phyloP scores from a whole-genome alignment of 768 basidiomycete genomes.

The Mycena galericulata region DNA sequence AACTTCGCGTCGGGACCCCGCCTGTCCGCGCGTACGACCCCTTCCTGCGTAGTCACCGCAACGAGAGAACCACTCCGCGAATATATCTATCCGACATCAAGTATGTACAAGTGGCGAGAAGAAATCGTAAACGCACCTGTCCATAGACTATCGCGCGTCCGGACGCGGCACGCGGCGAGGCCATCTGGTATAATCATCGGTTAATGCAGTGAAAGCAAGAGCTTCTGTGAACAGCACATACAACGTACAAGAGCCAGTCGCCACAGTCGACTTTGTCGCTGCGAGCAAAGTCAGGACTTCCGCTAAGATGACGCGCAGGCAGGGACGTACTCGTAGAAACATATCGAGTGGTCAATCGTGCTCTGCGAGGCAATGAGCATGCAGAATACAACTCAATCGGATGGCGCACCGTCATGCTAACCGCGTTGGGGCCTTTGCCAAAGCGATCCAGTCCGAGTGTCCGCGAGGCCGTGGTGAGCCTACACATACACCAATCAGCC shows the following conservation, averaged over 20 bases:
- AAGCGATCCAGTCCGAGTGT: slow-evolving; percentile 66
- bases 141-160: slow-evolving; percentile 81
- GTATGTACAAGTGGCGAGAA: neutral
- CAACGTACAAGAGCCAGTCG: slow-evolving; percentile 85
- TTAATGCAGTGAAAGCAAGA: neutral
- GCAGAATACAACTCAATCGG: no score
- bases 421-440: slow-evolving; percentile 60
- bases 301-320: no score
- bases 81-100: slow-evolving; percentile 63
- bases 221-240: slow-evolving; percentile 54
- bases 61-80: slow-evolving; percentile 73
- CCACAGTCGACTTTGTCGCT: slow-evolving; percentile 83
- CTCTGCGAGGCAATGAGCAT: no score
- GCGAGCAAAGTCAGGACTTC: slow-evolving; percentile 23
- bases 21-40: slow-evolving; percentile 73
- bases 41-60: slow-evolving; percentile 86
- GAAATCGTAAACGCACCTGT: slow-evolving; percentile 55
- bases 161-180: slow-evolving; percentile 70
- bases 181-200: slow-evolving; percentile 57
- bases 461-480: slow-evolving; percentile 66
- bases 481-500: slow-evolving; percentile 40
- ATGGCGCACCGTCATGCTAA: slow-evolving; percentile 74
- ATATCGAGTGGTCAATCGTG: slow-evolving; percentile 73
- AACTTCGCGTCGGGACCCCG: slow-evolving; percentile 51
- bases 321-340: slow-evolving; percentile 75